Base-by-base conservation (phyloP, 2,329 filamentous ascomycete species). In the Hypomyces rosellus region DNA sequence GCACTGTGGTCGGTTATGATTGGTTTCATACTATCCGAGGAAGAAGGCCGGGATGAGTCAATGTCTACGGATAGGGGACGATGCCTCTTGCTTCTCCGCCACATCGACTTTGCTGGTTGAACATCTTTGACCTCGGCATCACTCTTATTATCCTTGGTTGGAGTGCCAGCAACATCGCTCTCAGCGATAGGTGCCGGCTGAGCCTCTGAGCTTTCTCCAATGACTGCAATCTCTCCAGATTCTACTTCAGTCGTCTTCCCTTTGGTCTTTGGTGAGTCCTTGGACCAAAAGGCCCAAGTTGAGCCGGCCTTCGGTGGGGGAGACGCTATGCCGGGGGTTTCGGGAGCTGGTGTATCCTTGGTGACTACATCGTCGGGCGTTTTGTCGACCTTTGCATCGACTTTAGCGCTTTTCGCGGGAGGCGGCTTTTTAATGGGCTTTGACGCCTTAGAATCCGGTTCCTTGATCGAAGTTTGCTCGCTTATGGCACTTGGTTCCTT, bases 271-370 rank as follows among this genome's bases (percentile, higher is more conserved):
- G 70, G 63, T 2, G 73, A 66, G 56, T 85, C 82, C 42, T 76
- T 80, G 13, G 84, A 89, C 87, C 87, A 92, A 57, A 92, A 91
- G 0, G 85, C 87, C 88, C 88, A 92, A 0, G 84, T 87, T 1
- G 86, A 86, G 12, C 79, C 80, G 15, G 74, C 71, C 14, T 76
- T 71, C 5, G 74, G 74, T n/a, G 67, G 61, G 2, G 68, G 59
- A 8, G 62, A 60, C 49, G 67, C 54, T 33, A 59, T 63, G 49
- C 64, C 60, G 13, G 63, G 48, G 8, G 63, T 50, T 6, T 65
- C 63, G 1, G 68, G 54, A 8, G 63, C 57, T n/a, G 61, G 48
- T 13, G 65, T 61, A 2, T 79, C 72, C 43, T 72, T 50, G 68
- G 74, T 65, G 55, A 69, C 59, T 57, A 76, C 60, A 55, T 77